Base-by-base conservation (phyloP, 1,284 basidiomycete species). In the Microbotryum intermedium region DNA sequence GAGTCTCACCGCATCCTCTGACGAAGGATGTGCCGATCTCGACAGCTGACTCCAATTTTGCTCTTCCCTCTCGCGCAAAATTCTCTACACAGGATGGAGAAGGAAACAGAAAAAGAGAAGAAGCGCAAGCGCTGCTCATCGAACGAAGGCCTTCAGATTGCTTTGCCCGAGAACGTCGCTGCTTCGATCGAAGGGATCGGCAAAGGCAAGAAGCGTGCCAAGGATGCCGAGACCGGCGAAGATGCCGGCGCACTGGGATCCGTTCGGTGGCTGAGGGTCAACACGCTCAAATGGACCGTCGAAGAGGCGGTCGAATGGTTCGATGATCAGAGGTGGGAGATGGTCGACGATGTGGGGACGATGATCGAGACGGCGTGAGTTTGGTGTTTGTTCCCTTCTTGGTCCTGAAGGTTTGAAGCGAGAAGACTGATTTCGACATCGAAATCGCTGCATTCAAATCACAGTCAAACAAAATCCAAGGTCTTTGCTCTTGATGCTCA, bases 401-500 rank as follows among this genome's bases (percentile, higher is more conserved):
- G n/a, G n/a, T n/a, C n/a, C 60, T 4, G 74, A 39, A 16, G 9
- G 1, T 39, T 39, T 16, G 3, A 16, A 16, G 11, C 18, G 34
- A 5, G 34, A 39, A 16, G 6, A 18, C 13, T 39, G 3, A 39
- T 39, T 0, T 16, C 34, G 60, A 20, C 54, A 62, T 50, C 34
- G 66, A 16, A 39, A 11, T 39, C 18, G 34, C 9, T 39, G 74
- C 76, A 18, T 16, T 39, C 34, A 11, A 39, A 39, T 16, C 34
- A 11, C 63, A 75, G 68, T 52, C 48, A 69, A 67, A 7, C 59
- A 13, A 42, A 64, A 68, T 84, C 82, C 50, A 81, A 80, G 69
- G 78, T 79, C 6, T 90, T 90, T 73, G 76, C 80, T 47, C 78
- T 79, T 63, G 91, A 95, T 73, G 77, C 79, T 29, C 91, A 95